phyloP scores from a whole-genome alignment of 345 rosid species.

The Linum trigynum region DNA sequence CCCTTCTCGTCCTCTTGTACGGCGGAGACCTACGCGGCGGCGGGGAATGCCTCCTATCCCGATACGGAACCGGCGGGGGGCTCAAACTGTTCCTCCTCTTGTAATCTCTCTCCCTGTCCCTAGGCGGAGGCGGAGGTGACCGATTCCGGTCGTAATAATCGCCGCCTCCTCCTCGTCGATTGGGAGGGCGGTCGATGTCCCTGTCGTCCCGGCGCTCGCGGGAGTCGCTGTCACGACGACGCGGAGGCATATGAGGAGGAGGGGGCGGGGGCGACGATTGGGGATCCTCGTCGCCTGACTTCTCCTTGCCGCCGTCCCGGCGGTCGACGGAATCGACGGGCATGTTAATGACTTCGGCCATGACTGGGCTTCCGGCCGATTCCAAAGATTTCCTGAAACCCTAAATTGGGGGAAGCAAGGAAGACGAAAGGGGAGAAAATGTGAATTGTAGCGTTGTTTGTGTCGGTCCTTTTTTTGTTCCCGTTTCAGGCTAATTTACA shows the following conservation, averaged over 20 bases:
- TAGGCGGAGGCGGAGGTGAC: constrained; percentile 60
- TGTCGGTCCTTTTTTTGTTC: too few species aligned
- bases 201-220: constrained; percentile 66
- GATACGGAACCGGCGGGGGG: constrained; percentile 62
- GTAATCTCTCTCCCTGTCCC: constrained; percentile 51
- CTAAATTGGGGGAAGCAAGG: not conserved
- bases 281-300: constrained; percentile 17
- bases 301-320: constrained; percentile 30
- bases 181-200: constrained; percentile 51
- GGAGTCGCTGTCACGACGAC: constrained; percentile 68
- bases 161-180: constrained; percentile 34
- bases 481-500: too few species aligned
- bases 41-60: constrained; percentile 72
- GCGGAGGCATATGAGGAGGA: constrained; percentile 15
- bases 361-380: constrained; percentile 3
- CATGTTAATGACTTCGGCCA: constrained; percentile 67
- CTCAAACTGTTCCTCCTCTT: constrained; percentile 73
- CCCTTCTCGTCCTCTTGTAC: constrained; percentile 73
- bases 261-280: constrained; percentile 28
- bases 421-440: not conserved
- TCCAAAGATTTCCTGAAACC: not conserved
- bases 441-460: not conserved
- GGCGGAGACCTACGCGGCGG: constrained; percentile 68
- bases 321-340: constrained; percentile 56
- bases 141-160: constrained; percentile 63